These are phyloP conservation scores for Beauveria scarabaeidicola DNA, from an alignment of 2,329 filamentous ascomycete species.

Conservation along the genomic window DNA sequence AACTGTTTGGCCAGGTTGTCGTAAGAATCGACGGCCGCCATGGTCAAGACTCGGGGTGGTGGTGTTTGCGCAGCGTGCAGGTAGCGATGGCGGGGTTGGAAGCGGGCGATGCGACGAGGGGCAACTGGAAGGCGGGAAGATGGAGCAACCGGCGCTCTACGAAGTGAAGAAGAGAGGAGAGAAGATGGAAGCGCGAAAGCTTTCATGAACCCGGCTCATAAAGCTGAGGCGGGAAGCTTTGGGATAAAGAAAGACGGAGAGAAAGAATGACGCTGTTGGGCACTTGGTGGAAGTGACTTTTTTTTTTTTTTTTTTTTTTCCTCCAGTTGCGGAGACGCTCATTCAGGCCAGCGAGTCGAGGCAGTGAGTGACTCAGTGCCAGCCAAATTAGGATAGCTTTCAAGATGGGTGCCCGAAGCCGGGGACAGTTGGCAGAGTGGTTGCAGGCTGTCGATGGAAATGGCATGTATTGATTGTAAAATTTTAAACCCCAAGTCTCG, in stretches of 20 bases:
- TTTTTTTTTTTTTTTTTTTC: constrained; percentile 9
- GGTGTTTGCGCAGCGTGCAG: background rate
- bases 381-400: background rate
- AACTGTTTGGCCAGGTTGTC: constrained; percentile 11
- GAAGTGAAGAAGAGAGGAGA: constrained; percentile 10
- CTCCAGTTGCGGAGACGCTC: constrained; percentile 3
- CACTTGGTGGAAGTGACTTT: constrained; percentile 3
- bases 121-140: background rate
- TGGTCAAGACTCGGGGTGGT: constrained; percentile 1
- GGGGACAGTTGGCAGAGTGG: background rate
- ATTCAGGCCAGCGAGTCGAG: background rate
- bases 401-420: background rate
- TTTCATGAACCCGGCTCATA: constrained; percentile 11
- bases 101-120: background rate
- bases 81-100: constrained; percentile 7
- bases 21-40: constrained; percentile 10
- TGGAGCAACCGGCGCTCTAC: constrained; percentile 12
- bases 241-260: background rate
- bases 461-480: too few species aligned
- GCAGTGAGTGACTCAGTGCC: background rate
- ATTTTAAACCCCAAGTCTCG: too few species aligned
- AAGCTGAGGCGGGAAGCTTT: background rate
- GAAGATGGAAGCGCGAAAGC: background rate
- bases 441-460: too few species aligned
- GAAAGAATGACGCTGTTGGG: background rate